Evolutionary conservation across 768 basidiomycete genomes (phyloP).

Genomic region (Paxillus ammoniavirescens): DNA sequence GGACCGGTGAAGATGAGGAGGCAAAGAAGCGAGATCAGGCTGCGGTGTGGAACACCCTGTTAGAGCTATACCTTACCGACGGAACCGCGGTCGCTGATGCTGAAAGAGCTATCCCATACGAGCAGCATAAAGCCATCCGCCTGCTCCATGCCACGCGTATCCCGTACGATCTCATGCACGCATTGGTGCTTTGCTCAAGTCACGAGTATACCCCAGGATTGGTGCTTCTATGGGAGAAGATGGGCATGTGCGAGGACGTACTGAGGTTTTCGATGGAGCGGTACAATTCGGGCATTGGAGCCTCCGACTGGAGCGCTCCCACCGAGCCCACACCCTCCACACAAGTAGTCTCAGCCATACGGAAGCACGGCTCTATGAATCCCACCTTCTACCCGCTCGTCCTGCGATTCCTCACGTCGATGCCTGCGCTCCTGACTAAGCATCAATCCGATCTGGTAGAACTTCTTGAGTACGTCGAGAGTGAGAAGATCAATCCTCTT

Average conservation of each 20-base stretch:
- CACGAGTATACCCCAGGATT: conserved; percentile 79
- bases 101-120: conserved; percentile 7
- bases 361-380: conserved; percentile 67
- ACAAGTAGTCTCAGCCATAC: conserved; percentile 69
- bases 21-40: conserved; percentile 66
- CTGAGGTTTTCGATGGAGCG: conserved; percentile 90
- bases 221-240: conserved; percentile 86
- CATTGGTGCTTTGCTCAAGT: conserved; percentile 91
- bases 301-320: background rate
- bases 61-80: conserved; percentile 84
- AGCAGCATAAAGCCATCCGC: conserved; percentile 62
- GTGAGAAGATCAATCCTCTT: conserved; percentile 78
- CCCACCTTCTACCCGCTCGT: conserved; percentile 85
- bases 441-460: conserved; percentile 71
- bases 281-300: conserved; percentile 29
- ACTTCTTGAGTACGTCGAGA: conserved; percentile 77
- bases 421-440: conserved; percentile 64
- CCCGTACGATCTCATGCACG: conserved; percentile 89
- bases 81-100: conserved; percentile 34
- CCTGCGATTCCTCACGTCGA: conserved; percentile 85
- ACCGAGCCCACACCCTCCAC: conserved; percentile 35
- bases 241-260: conserved; percentile 96
- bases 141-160: conserved; percentile 59
- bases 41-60: conserved; percentile 92
- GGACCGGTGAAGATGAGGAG: conserved; percentile 40